Evolutionary conservation across 1,284 basidiomycete species (phyloP).

Genomic region (Rhodotorula mucilaginosa): DNA sequence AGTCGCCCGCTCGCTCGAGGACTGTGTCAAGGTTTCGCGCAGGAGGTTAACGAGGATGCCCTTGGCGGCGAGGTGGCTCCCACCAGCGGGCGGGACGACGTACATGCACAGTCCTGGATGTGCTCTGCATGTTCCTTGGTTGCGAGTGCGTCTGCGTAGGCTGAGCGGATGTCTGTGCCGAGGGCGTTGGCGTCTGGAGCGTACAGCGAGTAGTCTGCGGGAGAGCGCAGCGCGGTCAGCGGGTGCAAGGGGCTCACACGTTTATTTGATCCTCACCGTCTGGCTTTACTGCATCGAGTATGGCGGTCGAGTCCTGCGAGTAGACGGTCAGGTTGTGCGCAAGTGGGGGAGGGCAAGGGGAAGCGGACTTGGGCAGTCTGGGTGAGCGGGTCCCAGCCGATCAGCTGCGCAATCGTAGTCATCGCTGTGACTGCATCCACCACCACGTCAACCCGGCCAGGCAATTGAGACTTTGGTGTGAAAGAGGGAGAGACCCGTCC

Average conservation of each 20-base stretch:
- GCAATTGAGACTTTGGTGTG: too few relatives aligned
- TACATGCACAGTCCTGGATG: constrained; percentile 31
- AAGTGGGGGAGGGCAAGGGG: not conserved
- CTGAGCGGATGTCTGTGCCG: constrained; percentile 34
- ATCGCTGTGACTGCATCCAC: not conserved
- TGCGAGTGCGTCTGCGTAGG: constrained; percentile 18
- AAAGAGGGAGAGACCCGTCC: not conserved
- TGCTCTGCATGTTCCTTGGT: constrained; percentile 18
- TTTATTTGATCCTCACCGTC: not conserved
- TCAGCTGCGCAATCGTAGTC: constrained; percentile 1
- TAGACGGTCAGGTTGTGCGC: not conserved
- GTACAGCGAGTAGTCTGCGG: constrained; percentile 28
- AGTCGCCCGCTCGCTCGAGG: constrained; percentile 58
- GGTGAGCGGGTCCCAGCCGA: not conserved
- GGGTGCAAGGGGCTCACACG: too few relatives aligned
- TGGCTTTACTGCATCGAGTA: constrained; percentile 2
- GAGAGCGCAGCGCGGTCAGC: not conserved
- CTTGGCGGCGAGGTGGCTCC: not conserved
- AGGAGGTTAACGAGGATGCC: not conserved
- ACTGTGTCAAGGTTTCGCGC: constrained; percentile 13
- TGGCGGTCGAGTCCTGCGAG: not conserved
- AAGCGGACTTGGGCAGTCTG: not conserved
- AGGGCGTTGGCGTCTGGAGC: constrained; percentile 27
- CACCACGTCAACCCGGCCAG: too few relatives aligned
- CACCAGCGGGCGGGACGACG: not conserved